These are phyloP conservation scores for Rubia peregrina DNA, from an alignment of 305 asterid genomes.

Conservation along the genomic window DNA sequence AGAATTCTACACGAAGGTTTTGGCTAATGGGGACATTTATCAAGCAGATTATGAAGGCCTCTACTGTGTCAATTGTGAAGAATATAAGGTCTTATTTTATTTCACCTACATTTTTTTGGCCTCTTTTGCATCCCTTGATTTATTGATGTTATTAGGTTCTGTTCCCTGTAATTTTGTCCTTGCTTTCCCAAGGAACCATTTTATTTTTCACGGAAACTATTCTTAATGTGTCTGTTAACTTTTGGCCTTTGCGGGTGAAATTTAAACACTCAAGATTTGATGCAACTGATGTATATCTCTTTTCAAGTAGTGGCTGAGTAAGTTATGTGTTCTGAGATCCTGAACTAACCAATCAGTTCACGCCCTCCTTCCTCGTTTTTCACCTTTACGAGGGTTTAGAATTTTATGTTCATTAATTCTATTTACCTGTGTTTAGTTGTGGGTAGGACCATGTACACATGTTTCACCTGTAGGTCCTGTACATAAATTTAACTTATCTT, in stretches of 20 bases:
- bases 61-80: slow-evolving; percentile 94
- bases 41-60: slow-evolving; percentile 92
- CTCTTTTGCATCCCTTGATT: slow-evolving; percentile 8
- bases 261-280: background rate
- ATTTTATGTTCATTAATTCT: background rate
- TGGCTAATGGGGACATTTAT: slow-evolving; percentile 81
- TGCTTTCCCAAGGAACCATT: background rate
- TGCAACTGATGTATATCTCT: background rate
- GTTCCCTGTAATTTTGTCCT: background rate
- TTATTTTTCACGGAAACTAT: background rate
- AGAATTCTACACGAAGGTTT: slow-evolving; percentile 77
- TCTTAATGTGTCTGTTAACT: background rate
- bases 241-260: no score
- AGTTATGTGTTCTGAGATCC: background rate
- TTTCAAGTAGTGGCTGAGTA: background rate
- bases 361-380: slow-evolving; percentile 6
- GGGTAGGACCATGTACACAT: background rate
- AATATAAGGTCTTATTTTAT: slow-evolving; percentile 64
- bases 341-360: background rate
- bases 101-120: slow-evolving; percentile 4
- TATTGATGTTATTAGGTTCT: background rate
- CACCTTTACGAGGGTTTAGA: background rate
- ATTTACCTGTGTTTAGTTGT: background rate
- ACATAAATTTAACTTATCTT: background rate
- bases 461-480: background rate